Evolutionary conservation across 208 protist species (phyloP).

Genomic region (Naegleria lovaniensis): DNA sequence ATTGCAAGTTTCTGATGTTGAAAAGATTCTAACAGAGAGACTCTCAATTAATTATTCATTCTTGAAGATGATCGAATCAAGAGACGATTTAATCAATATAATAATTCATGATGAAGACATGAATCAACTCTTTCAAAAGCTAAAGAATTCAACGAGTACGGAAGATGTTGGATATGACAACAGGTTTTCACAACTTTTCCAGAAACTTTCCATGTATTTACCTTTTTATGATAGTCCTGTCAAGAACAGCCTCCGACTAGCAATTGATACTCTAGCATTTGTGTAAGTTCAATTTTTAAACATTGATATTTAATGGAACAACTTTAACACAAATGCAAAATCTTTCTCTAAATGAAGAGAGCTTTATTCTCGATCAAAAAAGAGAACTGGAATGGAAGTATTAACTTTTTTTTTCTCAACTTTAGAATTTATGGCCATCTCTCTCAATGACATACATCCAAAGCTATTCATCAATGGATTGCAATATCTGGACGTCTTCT

Average conservation of each 20-base stretch:
- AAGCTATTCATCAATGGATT: constrained; percentile 3
- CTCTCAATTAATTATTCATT: not conserved
- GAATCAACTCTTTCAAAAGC: not conserved
- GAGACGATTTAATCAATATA: not conserved
- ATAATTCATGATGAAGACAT: not conserved
- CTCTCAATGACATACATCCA: not conserved
- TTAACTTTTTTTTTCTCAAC: not conserved
- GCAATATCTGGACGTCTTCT: not conserved
- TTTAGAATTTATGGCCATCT: not conserved
- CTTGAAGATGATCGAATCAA: not conserved
- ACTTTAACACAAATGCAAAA: no score
- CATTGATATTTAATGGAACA: no score
- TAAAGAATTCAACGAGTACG: not conserved
- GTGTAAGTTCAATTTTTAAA: not conserved
- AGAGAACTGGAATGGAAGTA: not conserved
- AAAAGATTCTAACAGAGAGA: not conserved
- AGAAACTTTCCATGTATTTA: not conserved
- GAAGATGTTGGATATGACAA: not conserved
- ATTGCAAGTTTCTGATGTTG: not conserved
- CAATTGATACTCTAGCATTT: not conserved
- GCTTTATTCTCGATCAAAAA: not conserved
- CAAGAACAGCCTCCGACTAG: not conserved
- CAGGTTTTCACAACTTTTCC: not conserved
- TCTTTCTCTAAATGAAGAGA: not conserved
- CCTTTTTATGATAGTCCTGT: not conserved